These are phyloP conservation scores for Candida maltosa DNA, from an alignment of 805 yeast genomes.

Conservation along the genomic window DNA sequence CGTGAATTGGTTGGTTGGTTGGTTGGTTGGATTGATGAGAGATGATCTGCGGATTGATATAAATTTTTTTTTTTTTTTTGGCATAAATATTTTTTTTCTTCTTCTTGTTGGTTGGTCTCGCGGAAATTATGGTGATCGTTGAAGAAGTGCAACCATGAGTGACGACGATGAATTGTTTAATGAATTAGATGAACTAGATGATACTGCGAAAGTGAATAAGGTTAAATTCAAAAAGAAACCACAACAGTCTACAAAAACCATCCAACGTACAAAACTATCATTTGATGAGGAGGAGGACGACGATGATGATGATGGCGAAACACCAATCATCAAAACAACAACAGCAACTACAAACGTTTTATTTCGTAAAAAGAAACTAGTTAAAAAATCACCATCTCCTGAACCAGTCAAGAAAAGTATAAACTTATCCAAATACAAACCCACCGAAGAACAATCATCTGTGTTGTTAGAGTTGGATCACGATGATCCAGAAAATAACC, in stretches of 20 bases:
- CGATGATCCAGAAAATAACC: conserved; percentile 12
- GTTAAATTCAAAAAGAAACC: conserved; percentile 8
- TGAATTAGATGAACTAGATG: conserved; percentile 1
- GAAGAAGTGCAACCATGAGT: background rate
- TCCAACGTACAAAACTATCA: conserved; percentile 10
- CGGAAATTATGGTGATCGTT: conserved; percentile 1
- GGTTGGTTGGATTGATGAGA: no score
- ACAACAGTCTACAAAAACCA: background rate
- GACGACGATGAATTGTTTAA: conserved; percentile 2
- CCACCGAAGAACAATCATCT: background rate
- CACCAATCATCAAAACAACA: background rate
- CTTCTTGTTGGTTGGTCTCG: no score
- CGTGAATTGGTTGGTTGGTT: background rate
- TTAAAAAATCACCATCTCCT: background rate
- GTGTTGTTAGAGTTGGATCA: conserved; percentile 6
- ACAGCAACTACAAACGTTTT: background rate
- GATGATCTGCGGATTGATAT: conserved; percentile 3
- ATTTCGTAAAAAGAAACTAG: background rate
- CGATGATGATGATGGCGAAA: conserved; percentile 7
- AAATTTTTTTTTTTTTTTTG: conserved; percentile 4
- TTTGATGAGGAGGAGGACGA: conserved; percentile 17
- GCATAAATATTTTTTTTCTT: background rate
- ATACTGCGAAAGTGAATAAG: background rate
- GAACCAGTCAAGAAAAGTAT: conserved; percentile 1
- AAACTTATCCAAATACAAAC: conserved; percentile 12